Base-by-base conservation (phyloP, 2,329 filamentous ascomycete genomes). In the Pseudogymnoascus sp. region DNA sequence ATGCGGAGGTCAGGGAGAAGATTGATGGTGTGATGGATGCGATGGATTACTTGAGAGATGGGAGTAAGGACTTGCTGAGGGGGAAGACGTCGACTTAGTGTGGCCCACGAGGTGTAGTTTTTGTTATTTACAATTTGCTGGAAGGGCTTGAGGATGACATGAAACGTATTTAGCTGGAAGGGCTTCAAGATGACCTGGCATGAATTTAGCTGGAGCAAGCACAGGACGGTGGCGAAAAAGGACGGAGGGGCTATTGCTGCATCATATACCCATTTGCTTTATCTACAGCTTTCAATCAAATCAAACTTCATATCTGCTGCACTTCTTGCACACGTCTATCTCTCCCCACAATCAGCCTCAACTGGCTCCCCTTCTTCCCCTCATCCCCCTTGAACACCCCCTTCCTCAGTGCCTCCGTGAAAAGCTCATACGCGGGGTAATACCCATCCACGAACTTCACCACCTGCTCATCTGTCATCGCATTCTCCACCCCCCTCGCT, bases 381-480 rank as follows among this genome's bases (percentile, higher is more conserved):
- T 66, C 56, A 1, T 64, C 65, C 3, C 68, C 69, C 5, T 66
- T 66, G 62, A 83, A 82, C 1, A 82, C 74, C 0, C 82, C 82
- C n/a, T 74, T 65, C 61, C 82, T 75, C 53, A 85, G 70, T 2
- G 70, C 70, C 37, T 80, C 78, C 3, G 80, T 76, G 69, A 80
- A 85, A 3, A 85, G 72, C 70, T 85, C 83, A 69, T 85, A 85
- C 21, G 80, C 82, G 11, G 83, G 82, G 69, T 72, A 76, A 71
- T 77, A 75, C 66, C 85, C 85, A 72, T 88, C 82, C 14, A 90
- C 84, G 73, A 90, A 90, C 25, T 80, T 75, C 38, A 80, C 77
- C 12, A 90, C 86, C 68, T 87, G 79, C 63, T 87, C 83, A 69
- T 85, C 82, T 1, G 79, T 84, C 88, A 90, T 90, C 0, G 87